Percentiles rank a stretch among this genome's conserved stretches.
Evolutionary conservation across 768 basidiomycete species (phyloP).

Genomic region (Hemileccinum impolitum): DNA sequence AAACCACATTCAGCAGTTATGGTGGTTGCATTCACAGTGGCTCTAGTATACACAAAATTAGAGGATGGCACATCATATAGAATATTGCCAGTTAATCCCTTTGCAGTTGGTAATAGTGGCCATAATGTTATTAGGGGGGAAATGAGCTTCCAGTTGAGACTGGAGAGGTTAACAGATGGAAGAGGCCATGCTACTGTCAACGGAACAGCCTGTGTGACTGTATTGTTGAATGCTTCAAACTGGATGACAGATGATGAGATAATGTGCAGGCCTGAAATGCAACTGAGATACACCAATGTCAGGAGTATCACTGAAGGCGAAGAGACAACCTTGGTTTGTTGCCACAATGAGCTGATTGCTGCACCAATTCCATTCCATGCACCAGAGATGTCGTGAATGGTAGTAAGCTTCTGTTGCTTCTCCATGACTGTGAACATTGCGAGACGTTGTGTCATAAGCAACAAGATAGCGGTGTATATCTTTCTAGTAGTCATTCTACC

Average conservation of each 20-base stretch:
- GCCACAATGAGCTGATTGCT: conserved; percentile 16
- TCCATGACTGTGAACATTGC: conserved; percentile 6
- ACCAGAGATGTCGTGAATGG: conserved; percentile 14
- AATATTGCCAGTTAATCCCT: conserved; percentile 10
- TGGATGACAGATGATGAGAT: conserved; percentile 21
- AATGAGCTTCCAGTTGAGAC: neutral
- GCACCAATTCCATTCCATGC: conserved; percentile 26
- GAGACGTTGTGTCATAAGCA: conserved; percentile 13
- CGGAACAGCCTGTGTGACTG: neutral
- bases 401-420: conserved; percentile 13
- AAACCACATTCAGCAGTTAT: conserved; percentile 16
- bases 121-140: neutral
- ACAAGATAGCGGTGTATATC: conserved; percentile 17
- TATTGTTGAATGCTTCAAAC: conserved; percentile 15
- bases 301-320: neutral
- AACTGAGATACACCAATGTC: conserved; percentile 14
- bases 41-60: neutral
- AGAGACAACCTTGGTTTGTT: conserved; percentile 15
- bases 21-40: conserved; percentile 16
- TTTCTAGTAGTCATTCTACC: neutral
- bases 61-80: conserved; percentile 18
- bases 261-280: conserved; percentile 21
- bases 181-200: conserved; percentile 4
- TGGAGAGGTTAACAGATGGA: neutral
- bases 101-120: conserved; percentile 2